Evolutionary conservation across 192 early-diverging fungal genomes (phyloP).

Genomic region (Coemansia sp.): DNA sequence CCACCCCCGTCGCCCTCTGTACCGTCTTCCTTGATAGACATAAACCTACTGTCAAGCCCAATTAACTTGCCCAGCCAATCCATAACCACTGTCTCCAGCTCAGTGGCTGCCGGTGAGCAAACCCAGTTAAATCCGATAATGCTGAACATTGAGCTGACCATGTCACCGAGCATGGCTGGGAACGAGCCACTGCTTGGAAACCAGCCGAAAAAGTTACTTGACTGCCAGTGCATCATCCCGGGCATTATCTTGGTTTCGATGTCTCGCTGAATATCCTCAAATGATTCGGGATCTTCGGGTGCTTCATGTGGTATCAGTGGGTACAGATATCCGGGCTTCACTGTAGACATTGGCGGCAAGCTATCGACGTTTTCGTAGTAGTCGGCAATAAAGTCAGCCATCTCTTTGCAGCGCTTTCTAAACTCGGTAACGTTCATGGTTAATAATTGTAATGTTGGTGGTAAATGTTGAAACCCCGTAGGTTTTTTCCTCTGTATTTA

Average conservation of each 20-base stretch:
- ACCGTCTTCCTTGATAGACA: constrained; percentile 45
- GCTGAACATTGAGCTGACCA: constrained; percentile 62
- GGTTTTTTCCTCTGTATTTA: no score
- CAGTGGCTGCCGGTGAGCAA: constrained; percentile 60
- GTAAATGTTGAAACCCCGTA: no score
- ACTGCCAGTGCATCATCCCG: constrained; percentile 72
- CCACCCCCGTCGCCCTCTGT: constrained; percentile 61
- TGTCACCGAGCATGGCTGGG: constrained; percentile 61
- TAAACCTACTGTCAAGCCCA: constrained; percentile 57
- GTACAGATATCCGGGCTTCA: constrained; percentile 61
- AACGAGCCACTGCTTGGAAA: constrained; percentile 59
- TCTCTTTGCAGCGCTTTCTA: constrained; percentile 59
- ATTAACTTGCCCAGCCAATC: constrained; percentile 68
- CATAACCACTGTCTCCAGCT: constrained; percentile 62
- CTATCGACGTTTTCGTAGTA: constrained; percentile 60
- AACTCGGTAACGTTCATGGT: constrained; percentile 59
- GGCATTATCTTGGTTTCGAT: constrained; percentile 62
- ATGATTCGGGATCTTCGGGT: constrained; percentile 55
- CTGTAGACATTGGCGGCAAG: constrained; percentile 51
- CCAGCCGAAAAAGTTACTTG: constrained; percentile 63
- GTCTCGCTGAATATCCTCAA: constrained; percentile 52
- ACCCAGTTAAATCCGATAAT: constrained; percentile 60
- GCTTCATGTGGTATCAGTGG: constrained; percentile 57
- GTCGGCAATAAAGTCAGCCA: constrained; percentile 59
- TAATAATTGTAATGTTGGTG: neutral